Evolutionary conservation across 2,329 filamentous ascomycete species (phyloP).

Genomic region (Arthrobotrys sinensis): DNA sequence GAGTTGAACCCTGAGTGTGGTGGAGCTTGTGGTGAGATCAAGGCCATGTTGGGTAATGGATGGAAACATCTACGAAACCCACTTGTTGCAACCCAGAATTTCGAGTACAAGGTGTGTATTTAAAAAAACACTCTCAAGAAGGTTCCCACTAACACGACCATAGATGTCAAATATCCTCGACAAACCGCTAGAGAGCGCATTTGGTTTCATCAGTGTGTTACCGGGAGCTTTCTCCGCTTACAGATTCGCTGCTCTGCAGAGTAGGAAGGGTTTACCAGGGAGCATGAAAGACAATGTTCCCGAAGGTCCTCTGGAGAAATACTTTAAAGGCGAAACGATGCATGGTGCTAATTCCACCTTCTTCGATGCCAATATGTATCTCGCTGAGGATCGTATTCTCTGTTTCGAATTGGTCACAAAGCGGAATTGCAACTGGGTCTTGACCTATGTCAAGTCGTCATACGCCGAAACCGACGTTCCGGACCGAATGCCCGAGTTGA

Average conservation of each 20-base stretch:
- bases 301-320: slow-evolving; percentile 92
- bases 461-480: slow-evolving; percentile 98
- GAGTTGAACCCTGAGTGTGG: slow-evolving; percentile 98
- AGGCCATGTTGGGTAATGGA: slow-evolving; percentile 89
- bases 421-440: slow-evolving; percentile 95
- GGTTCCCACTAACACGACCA: not conserved
- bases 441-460: slow-evolving; percentile 98
- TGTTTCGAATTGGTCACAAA: slow-evolving; percentile 99
- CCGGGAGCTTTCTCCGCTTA: slow-evolving; percentile 99
- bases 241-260: slow-evolving; percentile 92
- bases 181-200: slow-evolving; percentile 96
- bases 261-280: slow-evolving; percentile 68
- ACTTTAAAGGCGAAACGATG: slow-evolving; percentile 96
- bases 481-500: slow-evolving; percentile 92
- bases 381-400: slow-evolving; percentile 97
- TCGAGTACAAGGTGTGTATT: slow-evolving; percentile 83
- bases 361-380: slow-evolving; percentile 99
- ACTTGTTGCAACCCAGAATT: slow-evolving; percentile 95
- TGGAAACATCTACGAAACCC: slow-evolving; percentile 94
- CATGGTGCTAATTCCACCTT: slow-evolving; percentile 93
- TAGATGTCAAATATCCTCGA: slow-evolving; percentile 97
- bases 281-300: slow-evolving; percentile 81
- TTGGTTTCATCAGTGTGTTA: slow-evolving; percentile 96
- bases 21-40: slow-evolving; percentile 98
- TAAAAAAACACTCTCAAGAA: not conserved